Base-by-base conservation (phyloP, 108 stramenopile genomes). In the Cyclotella baltica region DNA sequence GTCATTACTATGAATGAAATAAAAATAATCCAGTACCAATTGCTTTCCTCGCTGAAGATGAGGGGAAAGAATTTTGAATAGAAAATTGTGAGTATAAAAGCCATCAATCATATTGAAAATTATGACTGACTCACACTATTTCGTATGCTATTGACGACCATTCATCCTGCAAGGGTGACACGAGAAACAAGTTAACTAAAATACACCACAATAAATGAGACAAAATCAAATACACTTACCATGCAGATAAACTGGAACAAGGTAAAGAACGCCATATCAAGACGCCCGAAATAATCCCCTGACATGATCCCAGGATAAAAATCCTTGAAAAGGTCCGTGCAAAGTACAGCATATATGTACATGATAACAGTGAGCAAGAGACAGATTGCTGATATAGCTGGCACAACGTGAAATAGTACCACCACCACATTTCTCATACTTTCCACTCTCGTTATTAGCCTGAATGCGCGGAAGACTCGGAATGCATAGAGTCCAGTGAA, bases 171-270 rank as follows among this genome's bases (percentile, higher is more conserved):
- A 56, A 58, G 29, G 28, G 18, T 18, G 25, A 28, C 11, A 70
- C 19, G 34, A 57, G 15, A 35, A 8, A 56, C 6, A 16, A 25
- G 8, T 20, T 18, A 56, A 8, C 55, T 56, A 2, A 36, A 36
- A 23, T 23, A 36, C 15, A 4, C 37, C 5, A 23, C 0, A 4
- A 53, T 34, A 15, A 38, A 6, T 10, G 53, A 40, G 23, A 53
- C 34, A 4, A 18, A 61, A 31, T 6, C 27, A 61, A 11, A 29
- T 18, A 29, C 10, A 68, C 74, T 69, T 31, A 75, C 86, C 80
- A 87, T 27, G 27, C 83, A 84, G 57, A 87, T 81, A 18, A 87
- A 78, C 34, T 82, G 84, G 65, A 87, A 82, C 67, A 87, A 59
- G 28, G 91, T 86, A 20, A 89, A 86, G 31, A 87, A 64, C 0